Evolutionary conservation across 805 yeast species (phyloP).

Genomic region (Candida manassasensis): DNA sequence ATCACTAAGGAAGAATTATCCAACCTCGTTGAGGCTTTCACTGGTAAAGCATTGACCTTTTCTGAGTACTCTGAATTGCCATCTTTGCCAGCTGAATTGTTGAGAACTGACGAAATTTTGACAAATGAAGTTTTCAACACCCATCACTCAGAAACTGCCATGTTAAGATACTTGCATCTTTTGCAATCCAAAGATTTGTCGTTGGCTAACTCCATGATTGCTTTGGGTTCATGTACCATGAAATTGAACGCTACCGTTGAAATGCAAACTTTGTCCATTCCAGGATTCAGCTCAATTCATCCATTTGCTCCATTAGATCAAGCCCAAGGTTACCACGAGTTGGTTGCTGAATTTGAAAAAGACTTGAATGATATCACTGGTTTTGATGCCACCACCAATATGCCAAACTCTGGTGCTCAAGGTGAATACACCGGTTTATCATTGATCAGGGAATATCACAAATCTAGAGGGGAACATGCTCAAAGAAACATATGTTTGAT

Average conservation of each 20-base stretch:
- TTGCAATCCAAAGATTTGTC: constrained; percentile 86
- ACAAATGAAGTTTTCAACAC: constrained; percentile 75
- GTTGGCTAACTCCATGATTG: constrained; percentile 93
- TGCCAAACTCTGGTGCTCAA: constrained; percentile 98
- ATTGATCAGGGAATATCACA: constrained; percentile 74
- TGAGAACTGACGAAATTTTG: constrained; percentile 58
- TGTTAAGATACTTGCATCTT: constrained; percentile 83
- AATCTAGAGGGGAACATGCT: constrained; percentile 58
- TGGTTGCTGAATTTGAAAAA: constrained; percentile 69
- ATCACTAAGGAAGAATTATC: constrained; percentile 58
- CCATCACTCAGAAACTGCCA: constrained; percentile 91
- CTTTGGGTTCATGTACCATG: constrained; percentile 98
- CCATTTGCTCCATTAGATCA: constrained; percentile 91
- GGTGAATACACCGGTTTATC: constrained; percentile 96
- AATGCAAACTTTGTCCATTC: constrained; percentile 93
- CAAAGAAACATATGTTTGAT: constrained; percentile 84
- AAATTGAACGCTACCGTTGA: constrained; percentile 92
- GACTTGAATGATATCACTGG: constrained; percentile 93
- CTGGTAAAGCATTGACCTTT: constrained; percentile 25
- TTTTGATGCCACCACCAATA: constrained; percentile 81
- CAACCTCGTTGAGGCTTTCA: constrained; percentile 57
- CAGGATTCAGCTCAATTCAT: constrained; percentile 82
- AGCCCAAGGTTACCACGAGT: constrained; percentile 78
- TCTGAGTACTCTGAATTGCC: constrained; percentile 37
- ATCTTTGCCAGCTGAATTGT: constrained; percentile 42